These are phyloP conservation scores for Ustilago cynodontis DNA, from an alignment of 1,284 basidiomycete genomes.

Conservation along the genomic window DNA sequence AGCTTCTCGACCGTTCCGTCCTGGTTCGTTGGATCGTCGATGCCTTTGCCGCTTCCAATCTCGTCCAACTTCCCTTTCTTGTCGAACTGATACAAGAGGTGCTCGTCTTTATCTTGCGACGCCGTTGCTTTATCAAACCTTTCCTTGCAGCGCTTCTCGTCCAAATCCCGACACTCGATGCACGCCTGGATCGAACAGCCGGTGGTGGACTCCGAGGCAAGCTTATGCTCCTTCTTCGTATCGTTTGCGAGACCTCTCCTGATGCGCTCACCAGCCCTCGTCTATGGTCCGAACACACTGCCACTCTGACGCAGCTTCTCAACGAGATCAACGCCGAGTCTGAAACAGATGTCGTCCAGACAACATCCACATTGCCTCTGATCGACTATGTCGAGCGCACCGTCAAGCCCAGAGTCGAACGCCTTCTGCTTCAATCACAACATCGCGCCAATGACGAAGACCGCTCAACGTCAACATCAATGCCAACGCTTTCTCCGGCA, in stretches of 20 bases:
- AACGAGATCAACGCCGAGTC: slow-evolving; percentile 20
- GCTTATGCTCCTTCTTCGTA: slow-evolving; percentile 40
- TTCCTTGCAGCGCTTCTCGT: slow-evolving; percentile 34
- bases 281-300: slow-evolving; percentile 43
- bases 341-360: background rate
- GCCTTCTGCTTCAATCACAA: slow-evolving; percentile 21
- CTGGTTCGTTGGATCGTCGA: slow-evolving; percentile 87
- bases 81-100: slow-evolving; percentile 49
- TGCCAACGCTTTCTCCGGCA: background rate
- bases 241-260: slow-evolving; percentile 65
- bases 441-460: background rate
- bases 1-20: slow-evolving; percentile 83
- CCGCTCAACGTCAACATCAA: background rate
- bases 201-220: slow-evolving; percentile 30
- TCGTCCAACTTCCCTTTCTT: slow-evolving; percentile 49
- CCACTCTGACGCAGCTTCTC: slow-evolving; percentile 29
- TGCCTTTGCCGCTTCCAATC: slow-evolving; percentile 73
- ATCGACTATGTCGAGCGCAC: slow-evolving; percentile 25
- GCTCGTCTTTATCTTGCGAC: slow-evolving; percentile 31
- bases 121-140: slow-evolving; percentile 35
- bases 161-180: slow-evolving; percentile 31
- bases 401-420: slow-evolving; percentile 27
- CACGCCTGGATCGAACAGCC: slow-evolving; percentile 22
- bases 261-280: slow-evolving; percentile 81
- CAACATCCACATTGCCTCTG: background rate